Percentiles rank a stretch among this genome's conserved stretches.
These are phyloP conservation scores for Haplosporangium sp. DNA, from an alignment of 371 early-diverging fungal genomes.

Conservation along the genomic window DNA sequence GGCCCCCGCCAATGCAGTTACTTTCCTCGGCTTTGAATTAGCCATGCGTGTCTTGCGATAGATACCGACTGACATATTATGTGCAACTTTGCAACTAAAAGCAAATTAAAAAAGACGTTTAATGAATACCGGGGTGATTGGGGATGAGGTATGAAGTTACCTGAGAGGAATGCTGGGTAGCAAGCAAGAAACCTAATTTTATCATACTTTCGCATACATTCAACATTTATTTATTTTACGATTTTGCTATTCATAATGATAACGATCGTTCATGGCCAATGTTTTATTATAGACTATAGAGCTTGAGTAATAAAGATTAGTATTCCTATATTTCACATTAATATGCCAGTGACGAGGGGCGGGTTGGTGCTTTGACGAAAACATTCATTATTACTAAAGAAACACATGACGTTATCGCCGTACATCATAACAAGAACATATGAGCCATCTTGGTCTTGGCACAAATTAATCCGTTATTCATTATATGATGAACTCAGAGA, in stretches of 20 bases:
- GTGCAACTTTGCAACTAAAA: too few relatives aligned
- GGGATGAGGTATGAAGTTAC: neutral
- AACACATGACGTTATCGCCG: neutral
- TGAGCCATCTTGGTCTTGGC: neutral
- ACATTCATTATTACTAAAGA: too few relatives aligned
- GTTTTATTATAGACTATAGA: neutral
- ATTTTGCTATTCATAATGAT: conserved; percentile 1
- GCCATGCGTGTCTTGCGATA: conserved; percentile 63
- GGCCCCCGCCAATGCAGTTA: conserved; percentile 89
- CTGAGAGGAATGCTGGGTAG: neutral
- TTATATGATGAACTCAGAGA: too few relatives aligned
- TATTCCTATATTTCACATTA: neutral
- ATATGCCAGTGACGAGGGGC: too few relatives aligned
- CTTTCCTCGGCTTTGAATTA: conserved; percentile 75
- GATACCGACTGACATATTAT: conserved; percentile 1
- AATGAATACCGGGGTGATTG: too few relatives aligned
- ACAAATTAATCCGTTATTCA: too few relatives aligned
- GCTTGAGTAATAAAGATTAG: neutral
- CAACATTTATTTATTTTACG: neutral
- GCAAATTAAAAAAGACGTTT: too few relatives aligned
- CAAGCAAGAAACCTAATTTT: too few relatives aligned
- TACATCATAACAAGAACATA: neutral
- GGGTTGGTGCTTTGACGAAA: too few relatives aligned
- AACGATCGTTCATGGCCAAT: conserved; percentile 1
- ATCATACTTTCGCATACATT: neutral